Evolutionary conservation across 2,329 filamentous ascomycete species (phyloP).

Genomic region (Curvularia hawaiiensis): DNA sequence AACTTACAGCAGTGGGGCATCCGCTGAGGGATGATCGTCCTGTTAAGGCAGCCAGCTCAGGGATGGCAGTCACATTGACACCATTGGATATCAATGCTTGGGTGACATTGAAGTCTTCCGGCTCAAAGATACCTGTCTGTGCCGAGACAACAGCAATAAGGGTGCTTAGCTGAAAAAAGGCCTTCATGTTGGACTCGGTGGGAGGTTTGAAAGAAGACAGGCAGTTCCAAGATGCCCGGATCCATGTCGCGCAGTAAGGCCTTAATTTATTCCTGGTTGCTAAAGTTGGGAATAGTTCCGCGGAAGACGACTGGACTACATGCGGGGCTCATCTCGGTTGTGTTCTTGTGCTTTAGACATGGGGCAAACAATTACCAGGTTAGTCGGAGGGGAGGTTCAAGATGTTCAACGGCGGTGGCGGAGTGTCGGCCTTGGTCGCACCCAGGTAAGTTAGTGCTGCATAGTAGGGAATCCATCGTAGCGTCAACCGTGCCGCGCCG

Average conservation of each 20-base stretch:
- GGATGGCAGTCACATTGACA: slow-evolving; percentile 25
- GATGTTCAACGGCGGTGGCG: neutral
- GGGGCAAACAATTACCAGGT: neutral
- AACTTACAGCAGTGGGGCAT: slow-evolving; percentile 31
- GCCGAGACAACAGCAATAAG: slow-evolving; percentile 16
- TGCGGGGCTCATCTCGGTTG: slow-evolving; percentile 7
- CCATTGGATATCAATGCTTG: slow-evolving; percentile 27
- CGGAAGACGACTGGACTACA: slow-evolving; percentile 6
- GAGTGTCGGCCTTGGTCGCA: neutral
- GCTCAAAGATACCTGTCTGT: slow-evolving; percentile 22
- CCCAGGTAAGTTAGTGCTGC: neutral
- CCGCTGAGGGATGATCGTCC: slow-evolving; percentile 7
- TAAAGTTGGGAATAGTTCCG: neutral
- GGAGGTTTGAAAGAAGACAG: neutral
- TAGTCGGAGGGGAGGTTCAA: neutral
- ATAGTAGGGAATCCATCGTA: neutral
- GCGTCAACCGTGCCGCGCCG: neutral
- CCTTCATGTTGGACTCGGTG: slow-evolving; percentile 16
- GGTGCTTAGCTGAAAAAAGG: slow-evolving; percentile 14
- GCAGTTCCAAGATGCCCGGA: neutral
- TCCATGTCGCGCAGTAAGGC: neutral
- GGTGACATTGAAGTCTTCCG: slow-evolving; percentile 27
- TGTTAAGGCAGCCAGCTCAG: slow-evolving; percentile 17
- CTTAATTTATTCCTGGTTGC: slow-evolving; percentile 5
- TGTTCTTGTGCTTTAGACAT: neutral